Conservation (phyloP, 768 basidiomycete species). For the Termitomyces sp. region DNA sequence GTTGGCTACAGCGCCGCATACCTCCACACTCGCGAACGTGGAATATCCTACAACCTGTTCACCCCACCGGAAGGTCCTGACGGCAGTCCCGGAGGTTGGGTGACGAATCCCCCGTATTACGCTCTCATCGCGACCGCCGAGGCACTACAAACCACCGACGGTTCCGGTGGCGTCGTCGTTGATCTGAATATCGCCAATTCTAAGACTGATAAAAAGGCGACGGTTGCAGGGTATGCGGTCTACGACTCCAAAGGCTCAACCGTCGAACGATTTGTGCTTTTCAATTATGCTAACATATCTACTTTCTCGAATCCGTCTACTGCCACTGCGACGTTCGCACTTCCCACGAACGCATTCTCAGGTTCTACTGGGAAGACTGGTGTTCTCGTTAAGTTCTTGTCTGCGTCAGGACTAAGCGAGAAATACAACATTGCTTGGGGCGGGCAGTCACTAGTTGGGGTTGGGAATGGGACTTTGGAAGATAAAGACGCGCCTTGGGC, state of each 20-base stretch:
- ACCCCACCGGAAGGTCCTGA: conserved; percentile 34
- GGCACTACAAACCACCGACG: conserved; percentile 35
- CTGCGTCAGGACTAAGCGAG: conserved; percentile 44
- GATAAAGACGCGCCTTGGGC: conserved; percentile 28
- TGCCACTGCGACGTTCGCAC: conserved; percentile 30
- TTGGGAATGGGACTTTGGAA: conserved; percentile 35
- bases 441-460: conserved; percentile 43
- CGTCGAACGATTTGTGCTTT: conserved; percentile 39
- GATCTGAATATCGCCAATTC: conserved; percentile 43
- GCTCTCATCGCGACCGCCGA: conserved; percentile 44
- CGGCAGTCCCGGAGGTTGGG: conserved; percentile 33
- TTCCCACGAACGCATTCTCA: conserved; percentile 31
- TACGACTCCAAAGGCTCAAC: conserved; percentile 48
- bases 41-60: conserved; percentile 50
- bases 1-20: conserved; percentile 46
- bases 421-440: conserved; percentile 59
- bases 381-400: conserved; percentile 44
- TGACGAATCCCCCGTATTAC: conserved; percentile 47
- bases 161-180: conserved; percentile 31
- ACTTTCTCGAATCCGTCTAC: conserved; percentile 33
- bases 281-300: conserved; percentile 47
- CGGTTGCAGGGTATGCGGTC: conserved; percentile 52
- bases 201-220: conserved; percentile 29
- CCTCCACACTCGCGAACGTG: conserved; percentile 49
- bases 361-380: conserved; percentile 15